A percentile compares a stretch with the other conserved stretches of the same genome.
Conservation (phyloP, 306 rosid species). For the Trifolium subterraneum region DNA sequence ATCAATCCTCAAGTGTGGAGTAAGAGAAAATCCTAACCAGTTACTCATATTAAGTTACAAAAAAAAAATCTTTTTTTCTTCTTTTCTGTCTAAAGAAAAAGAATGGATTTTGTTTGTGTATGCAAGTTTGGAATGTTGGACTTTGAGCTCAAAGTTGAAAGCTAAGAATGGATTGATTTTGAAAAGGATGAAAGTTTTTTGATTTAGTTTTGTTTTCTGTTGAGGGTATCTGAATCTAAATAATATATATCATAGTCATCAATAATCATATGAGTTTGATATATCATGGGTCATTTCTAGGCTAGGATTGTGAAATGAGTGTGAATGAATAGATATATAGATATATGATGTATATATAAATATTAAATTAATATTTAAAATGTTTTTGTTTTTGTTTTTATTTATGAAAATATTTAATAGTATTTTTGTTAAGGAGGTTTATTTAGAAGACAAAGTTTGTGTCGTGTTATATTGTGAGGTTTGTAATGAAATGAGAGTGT, state of each 20-base stretch:
- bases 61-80: too few relatives aligned
- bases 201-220: neutral
- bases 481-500: constrained; percentile 66
- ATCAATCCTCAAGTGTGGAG: constrained; percentile 89
- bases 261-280: constrained; percentile 50
- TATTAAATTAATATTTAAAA: neutral
- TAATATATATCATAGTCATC: constrained; percentile 37
- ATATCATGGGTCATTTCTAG: constrained; percentile 48
- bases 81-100: constrained; percentile 1
- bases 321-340: constrained; percentile 3
- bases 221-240: constrained; percentile 2
- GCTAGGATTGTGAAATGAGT: constrained; percentile 19
- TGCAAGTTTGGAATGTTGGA: constrained; percentile 53
- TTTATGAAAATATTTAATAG: neutral
- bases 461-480: constrained; percentile 65
- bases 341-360: neutral
- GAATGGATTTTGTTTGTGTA: constrained; percentile 40
- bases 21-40: constrained; percentile 93
- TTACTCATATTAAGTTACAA: constrained; percentile 60
- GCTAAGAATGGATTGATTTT: constrained; percentile 43
- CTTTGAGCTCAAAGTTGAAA: constrained; percentile 70
- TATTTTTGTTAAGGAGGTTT: constrained; percentile 41
- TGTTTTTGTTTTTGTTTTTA: neutral
- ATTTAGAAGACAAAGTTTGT: constrained; percentile 42
- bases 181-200: constrained; percentile 35